A percentile compares a stretch with the other conserved stretches of the same genome.
These are phyloP conservation scores for Cyberlindnera saturnus DNA, from an alignment of 805 yeast genomes.

Conservation along the genomic window DNA sequence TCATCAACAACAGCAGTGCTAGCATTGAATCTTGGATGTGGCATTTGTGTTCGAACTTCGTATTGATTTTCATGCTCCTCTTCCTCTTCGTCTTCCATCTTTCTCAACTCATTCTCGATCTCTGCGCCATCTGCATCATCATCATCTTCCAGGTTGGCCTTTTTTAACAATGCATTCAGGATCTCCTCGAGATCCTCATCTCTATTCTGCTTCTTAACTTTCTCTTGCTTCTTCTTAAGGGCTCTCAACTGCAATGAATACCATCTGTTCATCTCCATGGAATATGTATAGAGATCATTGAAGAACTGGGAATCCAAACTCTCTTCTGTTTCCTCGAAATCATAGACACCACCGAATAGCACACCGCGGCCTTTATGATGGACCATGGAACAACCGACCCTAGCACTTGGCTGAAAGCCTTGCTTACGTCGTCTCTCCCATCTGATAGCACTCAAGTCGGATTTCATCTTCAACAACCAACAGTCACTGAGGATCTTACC, in stretches of 20 bases:
- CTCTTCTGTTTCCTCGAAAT: conserved; percentile 93
- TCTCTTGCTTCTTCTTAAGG: conserved; percentile 45
- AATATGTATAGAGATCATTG: conserved; percentile 76
- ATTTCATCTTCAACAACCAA: conserved; percentile 84
- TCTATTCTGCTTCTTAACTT: conserved; percentile 37
- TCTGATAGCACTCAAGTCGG: conserved; percentile 63
- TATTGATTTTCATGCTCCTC: conserved; percentile 7
- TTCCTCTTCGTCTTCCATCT: conserved; percentile 28
- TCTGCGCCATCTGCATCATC: conserved; percentile 36
- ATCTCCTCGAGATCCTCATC: conserved; percentile 75
- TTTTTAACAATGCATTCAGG: conserved; percentile 64
- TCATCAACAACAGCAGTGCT: conserved; percentile 83
- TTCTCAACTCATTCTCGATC: conserved; percentile 44
- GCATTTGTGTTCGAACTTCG: conserved; percentile 55
- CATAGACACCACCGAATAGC: conserved; percentile 92
- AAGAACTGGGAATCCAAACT: conserved; percentile 77
- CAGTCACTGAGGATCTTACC: conserved; percentile 85
- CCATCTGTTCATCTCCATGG: conserved; percentile 87
- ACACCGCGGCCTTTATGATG: conserved; percentile 89
- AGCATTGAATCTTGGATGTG: conserved; percentile 88
- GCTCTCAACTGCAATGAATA: conserved; percentile 61
- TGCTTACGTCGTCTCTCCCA: conserved; percentile 90
- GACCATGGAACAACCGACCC: conserved; percentile 93
- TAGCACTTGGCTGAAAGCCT: conserved; percentile 84
- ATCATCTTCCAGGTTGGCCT: conserved; percentile 55